Base-by-base conservation (phyloP, 768 basidiomycete species). In the Filobasidium floriforme region DNA sequence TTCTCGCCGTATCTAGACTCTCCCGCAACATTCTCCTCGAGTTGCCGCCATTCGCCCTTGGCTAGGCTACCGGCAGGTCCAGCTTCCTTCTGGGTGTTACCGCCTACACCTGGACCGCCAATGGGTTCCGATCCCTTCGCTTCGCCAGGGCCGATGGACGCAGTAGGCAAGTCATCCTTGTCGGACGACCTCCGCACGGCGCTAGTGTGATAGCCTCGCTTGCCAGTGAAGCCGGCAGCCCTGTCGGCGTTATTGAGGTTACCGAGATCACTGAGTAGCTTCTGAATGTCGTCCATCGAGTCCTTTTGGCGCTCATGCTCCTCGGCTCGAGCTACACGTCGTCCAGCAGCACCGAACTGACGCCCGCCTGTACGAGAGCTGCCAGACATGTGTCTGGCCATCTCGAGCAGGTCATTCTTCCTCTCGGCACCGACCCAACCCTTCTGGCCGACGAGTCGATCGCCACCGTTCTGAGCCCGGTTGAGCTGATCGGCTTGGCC, bases 1-100 rank as follows among this genome's bases (percentile, higher is more conserved):
- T 68, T 24, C 59, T 57, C 61, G 24, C 61, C 66, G 57, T 62
- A 60, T 51, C 61, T 57, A 24, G 61, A 61, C 44, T 67, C 66
- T 22, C 66, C 66, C 37, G 61, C 60, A 24, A 67, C 66, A 49
- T 67, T 63, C 32, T 67, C 66, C 26, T 67, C 66, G 19, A 67
- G 26, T 41, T 68, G 59, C 26, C 67, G 32, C 67, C 67, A 68
- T 41, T 65, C 63, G 7, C 63, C 67, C n/a, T 61, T 52, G n/a
- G 63, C 67, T 6, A 68, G 5, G 2, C 52, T 51, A 26, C 61
- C 60, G 0, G 18, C 66, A 49, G 40, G 49, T 22, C 18, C 51
- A 32, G 7, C 41, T 40, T 15, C 41, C 51, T 32, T 40, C 43
- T 14, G 11, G 12, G 40, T 26, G 18, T 41, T 65, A 37, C 40